phyloP scores from a whole-genome alignment of 495 filamentous ascomycete genomes.

The Aspergillus nanangensis region DNA sequence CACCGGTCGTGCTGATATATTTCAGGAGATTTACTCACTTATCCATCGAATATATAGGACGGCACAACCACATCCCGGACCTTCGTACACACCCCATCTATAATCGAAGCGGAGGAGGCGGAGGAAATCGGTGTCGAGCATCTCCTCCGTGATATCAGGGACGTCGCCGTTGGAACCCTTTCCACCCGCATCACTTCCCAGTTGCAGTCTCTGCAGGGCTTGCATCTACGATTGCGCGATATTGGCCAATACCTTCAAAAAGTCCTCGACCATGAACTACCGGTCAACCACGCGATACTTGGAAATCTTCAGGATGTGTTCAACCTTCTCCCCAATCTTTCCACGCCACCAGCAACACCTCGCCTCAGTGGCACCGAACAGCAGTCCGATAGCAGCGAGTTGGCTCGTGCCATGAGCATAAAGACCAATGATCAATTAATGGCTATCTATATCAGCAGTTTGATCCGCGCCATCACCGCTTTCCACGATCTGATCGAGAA shows the following conservation, averaged over 20 bases:
- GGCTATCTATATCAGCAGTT: conserved; percentile 91
- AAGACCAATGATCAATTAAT: conserved; percentile 99
- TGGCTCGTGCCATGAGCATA: conserved; percentile 91
- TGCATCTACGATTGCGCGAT: conserved; percentile 92
- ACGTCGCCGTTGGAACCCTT: conserved; percentile 97
- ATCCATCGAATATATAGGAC: conserved; percentile 54
- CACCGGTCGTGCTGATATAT: neutral
- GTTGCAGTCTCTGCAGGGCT: conserved; percentile 92
- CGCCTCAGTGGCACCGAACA: conserved; percentile 38
- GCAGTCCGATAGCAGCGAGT: conserved; percentile 67
- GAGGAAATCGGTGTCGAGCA: conserved; percentile 99
- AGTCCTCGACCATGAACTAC: conserved; percentile 85
- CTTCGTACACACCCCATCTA: conserved; percentile 98
- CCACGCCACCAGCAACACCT: conserved; percentile 64
- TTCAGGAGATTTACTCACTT: neutral
- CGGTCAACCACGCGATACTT: conserved; percentile 94
- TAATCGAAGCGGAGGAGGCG: conserved; percentile 97
- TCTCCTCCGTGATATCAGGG: conserved; percentile 91
- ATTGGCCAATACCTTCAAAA: conserved; percentile 95
- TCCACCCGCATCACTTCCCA: conserved; percentile 97
- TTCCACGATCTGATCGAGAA: conserved; percentile 99
- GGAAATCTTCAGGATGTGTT: conserved; percentile 98
- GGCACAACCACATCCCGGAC: conserved; percentile 96
- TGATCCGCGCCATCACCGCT: conserved; percentile 96
- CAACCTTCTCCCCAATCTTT: conserved; percentile 95